phyloP scores from a whole-genome alignment of 352 stramenopile genomes.

The Pythium periplocum region DNA sequence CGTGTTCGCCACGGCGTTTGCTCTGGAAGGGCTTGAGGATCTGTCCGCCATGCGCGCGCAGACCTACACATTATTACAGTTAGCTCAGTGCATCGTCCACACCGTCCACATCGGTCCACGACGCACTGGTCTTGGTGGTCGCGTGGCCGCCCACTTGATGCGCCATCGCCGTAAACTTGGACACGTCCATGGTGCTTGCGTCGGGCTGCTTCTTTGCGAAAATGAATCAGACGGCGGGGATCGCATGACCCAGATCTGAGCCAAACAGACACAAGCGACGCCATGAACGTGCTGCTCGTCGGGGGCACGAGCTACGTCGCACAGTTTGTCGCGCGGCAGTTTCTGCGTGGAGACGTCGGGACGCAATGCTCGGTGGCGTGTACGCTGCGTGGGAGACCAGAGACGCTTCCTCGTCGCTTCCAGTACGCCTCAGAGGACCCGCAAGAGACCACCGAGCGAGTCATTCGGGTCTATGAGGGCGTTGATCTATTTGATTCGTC shows the following conservation, averaged over 20 bases:
- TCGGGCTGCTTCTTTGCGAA: no score
- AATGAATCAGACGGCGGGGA: not conserved
- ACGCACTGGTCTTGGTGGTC: slow-evolving; percentile 58
- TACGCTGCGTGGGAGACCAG: slow-evolving; percentile 23
- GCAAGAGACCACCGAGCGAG: not conserved
- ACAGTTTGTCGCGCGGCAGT: slow-evolving; percentile 46
- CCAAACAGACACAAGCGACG: slow-evolving; percentile 7
- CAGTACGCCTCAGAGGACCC: slow-evolving; percentile 4
- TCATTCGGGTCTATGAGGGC: slow-evolving; percentile 35
- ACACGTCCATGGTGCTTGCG: not conserved
- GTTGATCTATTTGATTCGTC: slow-evolving; percentile 30
- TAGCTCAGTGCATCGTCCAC: slow-evolving; percentile 3
- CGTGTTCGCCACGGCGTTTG: slow-evolving; percentile 64
- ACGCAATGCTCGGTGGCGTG: slow-evolving; percentile 23
- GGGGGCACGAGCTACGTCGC: slow-evolving; percentile 61
- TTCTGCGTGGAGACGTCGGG: slow-evolving; percentile 9
- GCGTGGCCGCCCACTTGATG: slow-evolving; percentile 81
- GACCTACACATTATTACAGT: slow-evolving; percentile 22
- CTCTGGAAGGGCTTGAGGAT: slow-evolving; percentile 87
- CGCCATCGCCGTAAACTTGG: slow-evolving; percentile 44
- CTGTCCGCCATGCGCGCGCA: slow-evolving; percentile 54
- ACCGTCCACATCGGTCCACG: not conserved
- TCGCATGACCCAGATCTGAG: slow-evolving; percentile 3
- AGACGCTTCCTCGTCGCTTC: slow-evolving; percentile 25
- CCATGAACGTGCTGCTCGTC: slow-evolving; percentile 46